Evolutionary conservation across 768 basidiomycete genomes (phyloP).

Genomic region (Tulasnella sp.): DNA sequence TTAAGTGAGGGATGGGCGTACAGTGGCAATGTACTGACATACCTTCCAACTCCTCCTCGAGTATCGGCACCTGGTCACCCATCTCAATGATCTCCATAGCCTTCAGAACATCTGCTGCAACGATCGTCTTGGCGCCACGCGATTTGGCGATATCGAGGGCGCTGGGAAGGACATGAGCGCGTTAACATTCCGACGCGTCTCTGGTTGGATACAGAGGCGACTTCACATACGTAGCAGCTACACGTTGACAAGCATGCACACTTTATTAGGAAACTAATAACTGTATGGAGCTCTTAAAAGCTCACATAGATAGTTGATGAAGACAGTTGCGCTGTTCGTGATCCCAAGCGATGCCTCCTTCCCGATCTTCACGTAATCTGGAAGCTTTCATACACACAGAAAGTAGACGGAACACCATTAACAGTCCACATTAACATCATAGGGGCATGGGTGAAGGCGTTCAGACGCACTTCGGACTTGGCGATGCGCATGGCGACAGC

Average conservation of each 20-base stretch:
- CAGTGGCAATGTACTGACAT: constrained; percentile 22
- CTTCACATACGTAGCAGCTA: constrained; percentile 38
- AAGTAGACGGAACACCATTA: background rate
- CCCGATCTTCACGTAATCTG: constrained; percentile 74
- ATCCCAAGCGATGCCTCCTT: constrained; percentile 82
- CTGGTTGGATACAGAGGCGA: background rate
- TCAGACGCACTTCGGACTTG: constrained; percentile 56
- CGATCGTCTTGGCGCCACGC: constrained; percentile 78
- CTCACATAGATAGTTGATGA: constrained; percentile 87
- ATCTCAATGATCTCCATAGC: constrained; percentile 73
- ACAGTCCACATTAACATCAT: background rate
- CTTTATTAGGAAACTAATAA: background rate
- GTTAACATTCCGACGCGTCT: background rate
- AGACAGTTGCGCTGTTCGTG: constrained; percentile 83
- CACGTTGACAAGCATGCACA: background rate
- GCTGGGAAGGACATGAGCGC: constrained; percentile 30
- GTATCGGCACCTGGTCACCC: constrained; percentile 48
- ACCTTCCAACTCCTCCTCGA: constrained; percentile 58
- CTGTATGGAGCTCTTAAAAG: constrained; percentile 11
- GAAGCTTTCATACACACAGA: constrained; percentile 42
- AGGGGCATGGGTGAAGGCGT: background rate
- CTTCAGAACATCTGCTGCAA: constrained; percentile 81
- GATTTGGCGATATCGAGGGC: constrained; percentile 81
- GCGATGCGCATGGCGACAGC: constrained; percentile 74
- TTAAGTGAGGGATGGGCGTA: no score